phyloP scores from a whole-genome alignment of 306 rosid genomes.

The Oemleria cerasiformis region DNA sequence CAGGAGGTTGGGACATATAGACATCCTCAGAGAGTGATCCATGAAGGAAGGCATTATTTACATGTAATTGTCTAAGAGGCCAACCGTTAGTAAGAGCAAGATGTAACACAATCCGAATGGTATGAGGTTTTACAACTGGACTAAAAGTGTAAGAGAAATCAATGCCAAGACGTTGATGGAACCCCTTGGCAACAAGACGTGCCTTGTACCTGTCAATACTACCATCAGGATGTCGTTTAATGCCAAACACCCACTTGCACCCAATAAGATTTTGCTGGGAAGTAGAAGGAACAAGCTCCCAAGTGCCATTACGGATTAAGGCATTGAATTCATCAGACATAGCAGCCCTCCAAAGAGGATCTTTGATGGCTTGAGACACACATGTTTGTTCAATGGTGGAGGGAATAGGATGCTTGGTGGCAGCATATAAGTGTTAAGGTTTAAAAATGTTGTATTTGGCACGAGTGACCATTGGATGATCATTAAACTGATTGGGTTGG shows the following conservation, averaged over 20 bases:
- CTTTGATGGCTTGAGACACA: too few relatives aligned
- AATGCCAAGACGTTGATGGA: not conserved
- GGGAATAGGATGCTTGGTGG: not conserved
- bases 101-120: not conserved
- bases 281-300: not conserved
- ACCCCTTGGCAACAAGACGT: too few relatives aligned
- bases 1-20: not conserved
- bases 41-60: not conserved
- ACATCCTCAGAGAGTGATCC: not conserved
- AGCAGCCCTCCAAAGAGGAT: not conserved
- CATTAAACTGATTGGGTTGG: not conserved
- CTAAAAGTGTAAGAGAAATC: not conserved
- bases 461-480: not conserved
- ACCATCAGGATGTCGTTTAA: not conserved
- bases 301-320: not conserved
- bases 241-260: not conserved
- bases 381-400: too few relatives aligned
- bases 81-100: not conserved
- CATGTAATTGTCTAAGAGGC: not conserved
- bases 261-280: not conserved
- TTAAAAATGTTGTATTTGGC: not conserved
- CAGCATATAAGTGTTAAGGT: not conserved
- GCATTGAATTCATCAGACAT: not conserved
- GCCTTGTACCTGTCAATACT: not conserved
- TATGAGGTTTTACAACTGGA: not conserved